Conservation (phyloP, 208 protist genomes). For the Trypanosoma congolense region DNA sequence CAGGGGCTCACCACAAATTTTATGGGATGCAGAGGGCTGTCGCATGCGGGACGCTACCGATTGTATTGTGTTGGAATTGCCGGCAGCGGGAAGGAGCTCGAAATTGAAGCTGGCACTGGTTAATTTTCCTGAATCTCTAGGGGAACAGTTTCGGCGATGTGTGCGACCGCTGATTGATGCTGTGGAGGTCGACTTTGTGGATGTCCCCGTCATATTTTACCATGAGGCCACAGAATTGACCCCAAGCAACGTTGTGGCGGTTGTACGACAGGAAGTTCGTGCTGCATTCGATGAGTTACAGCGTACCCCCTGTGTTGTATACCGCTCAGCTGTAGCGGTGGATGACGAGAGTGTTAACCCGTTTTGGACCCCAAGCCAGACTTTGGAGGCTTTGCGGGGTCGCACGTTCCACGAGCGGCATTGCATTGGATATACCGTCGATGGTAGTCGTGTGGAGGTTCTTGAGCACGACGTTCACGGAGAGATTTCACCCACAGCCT, state of each 20-base stretch:
- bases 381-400: constrained; percentile 27
- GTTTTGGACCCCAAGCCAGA: constrained; percentile 29
- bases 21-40: constrained; percentile 13
- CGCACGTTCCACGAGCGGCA: constrained; percentile 39
- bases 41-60: background rate
- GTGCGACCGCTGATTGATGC: constrained; percentile 26
- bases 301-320: constrained; percentile 31
- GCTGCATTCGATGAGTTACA: constrained; percentile 45
- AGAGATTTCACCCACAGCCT: constrained; percentile 19
- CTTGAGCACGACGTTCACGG: constrained; percentile 52
- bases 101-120: constrained; percentile 35
- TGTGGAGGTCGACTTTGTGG: constrained; percentile 28
- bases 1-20: constrained; percentile 33
- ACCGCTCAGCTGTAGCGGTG: constrained; percentile 36
- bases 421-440: constrained; percentile 62
- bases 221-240: constrained; percentile 41
- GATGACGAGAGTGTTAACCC: constrained; percentile 40
- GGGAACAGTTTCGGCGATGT: constrained; percentile 14
- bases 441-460: constrained; percentile 47
- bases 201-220: constrained; percentile 51
- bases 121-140: constrained; percentile 42
- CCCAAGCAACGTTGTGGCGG: constrained; percentile 22
- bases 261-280: constrained; percentile 32
- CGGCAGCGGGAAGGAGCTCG: background rate
- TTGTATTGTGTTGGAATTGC: background rate